Base-by-base conservation (phyloP, 2,329 filamentous ascomycete genomes). In the Pseudocercospora crystallina region DNA sequence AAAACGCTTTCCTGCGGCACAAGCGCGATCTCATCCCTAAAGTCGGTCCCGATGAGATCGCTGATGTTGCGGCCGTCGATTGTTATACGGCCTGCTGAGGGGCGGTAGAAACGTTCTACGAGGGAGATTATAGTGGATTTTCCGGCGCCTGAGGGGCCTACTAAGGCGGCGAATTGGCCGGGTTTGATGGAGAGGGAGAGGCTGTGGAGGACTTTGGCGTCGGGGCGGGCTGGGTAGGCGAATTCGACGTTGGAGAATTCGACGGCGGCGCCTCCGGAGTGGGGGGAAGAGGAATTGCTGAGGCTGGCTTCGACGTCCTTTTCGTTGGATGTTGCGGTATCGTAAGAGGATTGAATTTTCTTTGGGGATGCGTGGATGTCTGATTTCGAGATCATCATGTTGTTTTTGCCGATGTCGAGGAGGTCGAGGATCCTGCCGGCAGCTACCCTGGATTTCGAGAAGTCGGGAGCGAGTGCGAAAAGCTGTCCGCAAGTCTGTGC, bases 401-500 rank as follows among this genome's bases (percentile, higher is more conserved):
- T 51, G 47, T 51, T 57, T 45, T 50, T 60, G 35, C 68, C 65
- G 2, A 72, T 56, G 35, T 72, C 66, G 31, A 73, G 70, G 12
- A 80, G 62, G n/a, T 69, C 65, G 13, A 75, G 59, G 43, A 87
- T 81, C 33, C 82, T 73, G 5, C 77, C 78, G 8, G 82, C 81
- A 3, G 86, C 83, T 1, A 76, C 74, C 20, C 78, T 79, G 1
- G 87, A 86, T 39, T 81, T 80, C 1, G 85, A 83, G n/a, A 90
- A 78, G 56, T 91, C 87, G 1, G 86, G 87, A 0, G 86, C 86
- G 1, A 90, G 78, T 17, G 82, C 82, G 65, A 90, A 90, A 68
- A 90, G 82, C 61, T 89, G 83, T 8, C 86, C 84, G 76, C 85
- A 88, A 5, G 86, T 76, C 65, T 88, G 84, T 0, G 87, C 86